Evolutionary conservation across 2,329 filamentous ascomycete species (phyloP).

Genomic region (Aspergillus texensis): DNA sequence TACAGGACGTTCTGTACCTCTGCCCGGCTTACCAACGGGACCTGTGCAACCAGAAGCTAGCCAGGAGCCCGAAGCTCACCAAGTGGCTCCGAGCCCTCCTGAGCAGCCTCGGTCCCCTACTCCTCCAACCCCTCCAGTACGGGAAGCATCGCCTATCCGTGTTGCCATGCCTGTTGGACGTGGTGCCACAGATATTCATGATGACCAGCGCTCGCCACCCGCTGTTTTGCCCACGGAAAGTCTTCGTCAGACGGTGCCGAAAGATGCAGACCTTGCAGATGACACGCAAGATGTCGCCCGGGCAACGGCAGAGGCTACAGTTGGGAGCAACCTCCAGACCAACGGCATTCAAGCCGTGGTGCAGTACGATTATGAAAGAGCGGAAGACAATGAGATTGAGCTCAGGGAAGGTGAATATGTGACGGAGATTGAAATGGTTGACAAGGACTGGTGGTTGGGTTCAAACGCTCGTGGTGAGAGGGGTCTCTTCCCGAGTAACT

Average conservation of each 20-base stretch:
- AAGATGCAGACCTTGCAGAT: slow-evolving; percentile 68
- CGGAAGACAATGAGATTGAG: slow-evolving; percentile 95
- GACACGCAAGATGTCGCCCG: slow-evolving; percentile 62
- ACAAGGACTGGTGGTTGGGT: slow-evolving; percentile 99
- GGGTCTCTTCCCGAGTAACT: slow-evolving; percentile 95
- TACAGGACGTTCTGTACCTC: slow-evolving; percentile 68
- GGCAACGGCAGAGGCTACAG: slow-evolving; percentile 60
- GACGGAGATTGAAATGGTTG: slow-evolving; percentile 93
- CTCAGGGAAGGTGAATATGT: slow-evolving; percentile 85
- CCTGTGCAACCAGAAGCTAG: slow-evolving; percentile 52
- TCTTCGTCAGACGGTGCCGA: slow-evolving; percentile 63
- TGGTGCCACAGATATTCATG: slow-evolving; percentile 49
- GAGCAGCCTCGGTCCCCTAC: slow-evolving; percentile 51
- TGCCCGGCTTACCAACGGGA: slow-evolving; percentile 73
- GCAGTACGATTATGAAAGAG: slow-evolving; percentile 96
- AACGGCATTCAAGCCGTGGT: slow-evolving; percentile 74
- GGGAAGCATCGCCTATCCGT: slow-evolving; percentile 74
- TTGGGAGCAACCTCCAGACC: slow-evolving; percentile 49
- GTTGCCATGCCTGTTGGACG: slow-evolving; percentile 83
- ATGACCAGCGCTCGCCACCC: slow-evolving; percentile 45
- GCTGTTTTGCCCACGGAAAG: slow-evolving; percentile 63
- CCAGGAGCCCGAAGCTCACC: slow-evolving; percentile 45
- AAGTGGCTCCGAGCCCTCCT: slow-evolving; percentile 42
- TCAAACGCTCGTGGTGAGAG: slow-evolving; percentile 81
- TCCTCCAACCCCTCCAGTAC: slow-evolving; percentile 52